Evolutionary conservation across 768 basidiomycete genomes (phyloP), one percentile per base, ranked within the genome.

Genomic region (Strobilomyces dryophilus): DNA sequence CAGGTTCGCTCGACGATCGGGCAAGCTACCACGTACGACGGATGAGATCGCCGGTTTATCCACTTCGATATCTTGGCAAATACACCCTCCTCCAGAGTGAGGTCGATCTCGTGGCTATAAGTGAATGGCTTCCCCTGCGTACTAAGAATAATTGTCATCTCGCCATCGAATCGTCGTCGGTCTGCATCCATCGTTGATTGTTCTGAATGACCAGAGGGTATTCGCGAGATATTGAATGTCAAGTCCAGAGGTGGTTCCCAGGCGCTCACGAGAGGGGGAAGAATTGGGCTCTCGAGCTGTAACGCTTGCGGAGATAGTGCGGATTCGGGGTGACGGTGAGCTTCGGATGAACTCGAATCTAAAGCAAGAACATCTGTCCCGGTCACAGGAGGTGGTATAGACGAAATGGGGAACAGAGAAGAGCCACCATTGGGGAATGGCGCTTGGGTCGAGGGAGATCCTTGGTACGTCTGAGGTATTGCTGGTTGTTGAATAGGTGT

Each of bases 61-160:
- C 79, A 80, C 44, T 60, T 59, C 12, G 54, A 60, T n/a, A 76
- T 49, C 27, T 58, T 55, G 36, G 61, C 24, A 56, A 62, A 67
- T 7, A 66, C 56, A 14, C 55, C 51, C 21, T 73, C 64, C 24
- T 59, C 57, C 49, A 77, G 61, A 26, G 49, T 45, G 53, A 76
- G 64, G 9, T 61, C 60, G n/a, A 69, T 49, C 21, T 32, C 14
- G 27, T 66, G 62, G 26, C 54, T 47, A 52, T 58, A 50, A 15
- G 57, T 39, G 49, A 60, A 61, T 32, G 66, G 34, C 20, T 55
- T 60, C 24, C 63, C 67, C 29, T 52, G 60, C 12, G 24, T 47
- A 40, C 41, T 45, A 10, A 61, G 50, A 35, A 69, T 52, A 21
- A 69, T 43, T 10, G 52, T 47, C 56, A 58, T 71, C 11, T 57